phyloP scores from a whole-genome alignment of 371 early-diverging fungal genomes.

The Entomophthora muscae region DNA sequence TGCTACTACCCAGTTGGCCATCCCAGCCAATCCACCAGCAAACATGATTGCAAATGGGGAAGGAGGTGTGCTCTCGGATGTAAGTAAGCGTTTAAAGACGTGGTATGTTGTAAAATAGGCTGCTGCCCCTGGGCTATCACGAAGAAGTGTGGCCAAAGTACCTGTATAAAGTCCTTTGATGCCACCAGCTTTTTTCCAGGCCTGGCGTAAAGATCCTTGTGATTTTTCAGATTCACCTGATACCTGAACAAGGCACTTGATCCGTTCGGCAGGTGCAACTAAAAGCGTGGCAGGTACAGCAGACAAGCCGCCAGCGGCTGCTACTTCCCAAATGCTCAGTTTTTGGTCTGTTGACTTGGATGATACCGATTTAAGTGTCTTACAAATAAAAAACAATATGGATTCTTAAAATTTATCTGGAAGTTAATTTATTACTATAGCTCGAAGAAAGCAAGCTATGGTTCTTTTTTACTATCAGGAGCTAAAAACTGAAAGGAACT shows the following conservation, averaged over 20 bases:
- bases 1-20: too few relatives aligned
- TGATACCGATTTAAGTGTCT: too few relatives aligned
- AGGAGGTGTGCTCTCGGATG: slow-evolving; percentile 31
- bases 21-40: slow-evolving; percentile 47
- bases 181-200: slow-evolving; percentile 54
- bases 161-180: slow-evolving; percentile 70
- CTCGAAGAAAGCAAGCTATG: too few relatives aligned
- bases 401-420: too few relatives aligned
- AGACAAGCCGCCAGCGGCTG: slow-evolving; percentile 86
- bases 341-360: too few relatives aligned
- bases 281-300: slow-evolving; percentile 86
- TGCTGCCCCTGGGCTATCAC: slow-evolving; percentile 85
- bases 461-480: too few relatives aligned
- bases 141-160: slow-evolving; percentile 79
- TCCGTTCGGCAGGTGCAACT: slow-evolving; percentile 82
- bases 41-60: not conserved
- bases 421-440: too few relatives aligned
- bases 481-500: too few relatives aligned
- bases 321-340: slow-evolving; percentile 54
- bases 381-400: too few relatives aligned
- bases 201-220: slow-evolving; percentile 28
- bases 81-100: slow-evolving; percentile 55
- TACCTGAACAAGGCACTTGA: slow-evolving; percentile 85
- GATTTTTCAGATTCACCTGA: not conserved
- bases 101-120: slow-evolving; percentile 93